Evolutionary conservation across 768 basidiomycete species (phyloP).

Genomic region (Chlorophyllum brunneum): DNA sequence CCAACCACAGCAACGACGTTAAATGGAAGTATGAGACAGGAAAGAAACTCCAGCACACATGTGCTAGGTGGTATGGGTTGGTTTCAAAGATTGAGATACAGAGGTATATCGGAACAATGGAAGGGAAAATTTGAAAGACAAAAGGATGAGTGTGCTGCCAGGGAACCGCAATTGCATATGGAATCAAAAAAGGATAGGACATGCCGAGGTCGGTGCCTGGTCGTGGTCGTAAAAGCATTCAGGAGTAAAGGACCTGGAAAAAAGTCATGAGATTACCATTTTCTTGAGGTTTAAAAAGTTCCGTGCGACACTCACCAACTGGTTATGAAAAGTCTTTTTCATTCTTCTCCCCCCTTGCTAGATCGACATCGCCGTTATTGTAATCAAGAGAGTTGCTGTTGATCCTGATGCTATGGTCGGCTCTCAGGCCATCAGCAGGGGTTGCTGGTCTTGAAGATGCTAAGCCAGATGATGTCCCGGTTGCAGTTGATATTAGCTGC

Average conservation of each 20-base stretch:
- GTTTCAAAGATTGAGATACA: conserved; percentile 7
- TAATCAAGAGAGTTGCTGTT: conserved; percentile 40
- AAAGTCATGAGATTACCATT: neutral
- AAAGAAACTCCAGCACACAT: neutral
- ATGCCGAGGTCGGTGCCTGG: conserved; percentile 4
- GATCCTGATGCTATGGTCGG: conserved; percentile 29
- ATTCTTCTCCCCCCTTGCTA: conserved; percentile 35
- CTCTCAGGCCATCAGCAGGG: conserved; percentile 50
- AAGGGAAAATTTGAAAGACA: neutral
- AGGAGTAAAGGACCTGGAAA: neutral
- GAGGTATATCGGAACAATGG: conserved; percentile 8
- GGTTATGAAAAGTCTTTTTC: conserved; percentile 51
- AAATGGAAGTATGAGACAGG: neutral
- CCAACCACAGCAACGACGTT: neutral
- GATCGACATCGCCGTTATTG: conserved; percentile 3
- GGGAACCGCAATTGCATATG: neutral
- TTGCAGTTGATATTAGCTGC: conserved; percentile 66
- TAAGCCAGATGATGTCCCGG: conserved; percentile 68
- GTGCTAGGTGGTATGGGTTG: conserved; percentile 2
- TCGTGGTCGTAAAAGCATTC: conserved; percentile 7
- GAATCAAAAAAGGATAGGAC: neutral
- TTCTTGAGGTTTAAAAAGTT: neutral
- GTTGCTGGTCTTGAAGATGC: conserved; percentile 73
- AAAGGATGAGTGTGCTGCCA: conserved; percentile 3
- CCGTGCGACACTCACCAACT: conserved; percentile 7